Conservation (phyloP, 306 rosid species). For the Casuarina cunninghamiana region DNA sequence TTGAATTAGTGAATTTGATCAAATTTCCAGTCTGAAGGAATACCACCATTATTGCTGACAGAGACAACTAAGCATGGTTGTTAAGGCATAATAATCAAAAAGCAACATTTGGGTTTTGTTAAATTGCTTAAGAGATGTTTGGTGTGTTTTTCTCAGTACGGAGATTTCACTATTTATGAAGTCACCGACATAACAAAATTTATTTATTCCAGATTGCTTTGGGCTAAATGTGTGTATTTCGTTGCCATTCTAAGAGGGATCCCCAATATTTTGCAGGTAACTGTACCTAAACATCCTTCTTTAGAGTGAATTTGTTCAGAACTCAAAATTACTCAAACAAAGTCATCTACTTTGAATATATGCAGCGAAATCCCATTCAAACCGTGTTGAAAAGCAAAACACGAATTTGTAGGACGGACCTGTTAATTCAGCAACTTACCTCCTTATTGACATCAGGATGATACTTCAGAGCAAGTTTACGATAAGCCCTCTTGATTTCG, state of each 20-base stretch:
- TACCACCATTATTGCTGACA: too few relatives aligned
- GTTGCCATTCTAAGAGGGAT: background rate
- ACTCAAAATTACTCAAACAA: background rate
- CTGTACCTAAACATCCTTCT: background rate
- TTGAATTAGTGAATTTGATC: too few relatives aligned
- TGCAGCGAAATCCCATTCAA: background rate
- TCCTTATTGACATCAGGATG: conserved; percentile 97
- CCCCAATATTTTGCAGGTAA: background rate
- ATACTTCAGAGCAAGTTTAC: conserved; percentile 92
- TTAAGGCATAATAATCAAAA: too few relatives aligned
- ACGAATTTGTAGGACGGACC: background rate
- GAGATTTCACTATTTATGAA: too few relatives aligned
- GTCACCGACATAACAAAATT: too few relatives aligned
- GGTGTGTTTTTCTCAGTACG: too few relatives aligned
- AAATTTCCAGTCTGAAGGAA: too few relatives aligned
- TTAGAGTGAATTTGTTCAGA: background rate
- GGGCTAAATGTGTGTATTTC: background rate
- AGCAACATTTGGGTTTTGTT: too few relatives aligned
- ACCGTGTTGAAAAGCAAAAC: background rate
- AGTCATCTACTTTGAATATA: background rate
- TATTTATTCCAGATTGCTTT: background rate
- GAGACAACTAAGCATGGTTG: too few relatives aligned
- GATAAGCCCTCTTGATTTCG: conserved; percentile 86
- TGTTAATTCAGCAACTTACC: conserved; percentile 41
- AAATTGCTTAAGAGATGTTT: too few relatives aligned